These are phyloP conservation scores for Kurtzmaniella fragi DNA, from an alignment of 805 yeast genomes.

Conservation along the genomic window DNA sequence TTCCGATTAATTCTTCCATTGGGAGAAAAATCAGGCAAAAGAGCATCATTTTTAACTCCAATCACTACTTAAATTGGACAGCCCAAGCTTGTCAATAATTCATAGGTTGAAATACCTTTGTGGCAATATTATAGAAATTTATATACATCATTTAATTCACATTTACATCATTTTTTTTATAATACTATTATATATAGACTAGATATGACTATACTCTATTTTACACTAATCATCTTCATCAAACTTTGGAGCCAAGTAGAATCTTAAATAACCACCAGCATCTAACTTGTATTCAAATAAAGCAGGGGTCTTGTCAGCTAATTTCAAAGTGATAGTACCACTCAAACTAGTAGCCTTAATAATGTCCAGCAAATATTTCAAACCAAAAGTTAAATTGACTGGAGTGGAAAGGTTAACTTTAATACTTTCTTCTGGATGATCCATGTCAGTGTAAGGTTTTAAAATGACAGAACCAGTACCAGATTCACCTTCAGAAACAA, in stretches of 20 bases:
- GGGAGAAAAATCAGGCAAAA: constrained; percentile 41
- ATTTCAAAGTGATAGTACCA: constrained; percentile 70
- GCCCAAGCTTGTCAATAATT: too few relatives aligned
- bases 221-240: constrained; percentile 70
- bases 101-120: too few relatives aligned
- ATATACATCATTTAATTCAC: too few relatives aligned
- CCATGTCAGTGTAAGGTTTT: constrained; percentile 80
- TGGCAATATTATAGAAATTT: too few relatives aligned
- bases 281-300: constrained; percentile 86
- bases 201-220: too few relatives aligned
- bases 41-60: constrained; percentile 49
- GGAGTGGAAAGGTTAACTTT: constrained; percentile 79
- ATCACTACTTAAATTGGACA: neutral
- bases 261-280: constrained; percentile 83
- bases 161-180: too few relatives aligned
- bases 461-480: constrained; percentile 84
- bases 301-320: constrained; percentile 91
- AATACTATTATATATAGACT: too few relatives aligned
- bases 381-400: constrained; percentile 84
- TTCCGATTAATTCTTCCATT: constrained; percentile 80
- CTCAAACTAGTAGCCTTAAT: constrained; percentile 86
- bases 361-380: constrained; percentile 85
- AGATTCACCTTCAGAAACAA: constrained; percentile 85
- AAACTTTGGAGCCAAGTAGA: constrained; percentile 96
- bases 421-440: constrained; percentile 70